Percentiles rank a stretch among this genome's conserved stretches.
Conservation (phyloP, 148 eudicot genomes). For the Chenopodium berlandieri region DNA sequence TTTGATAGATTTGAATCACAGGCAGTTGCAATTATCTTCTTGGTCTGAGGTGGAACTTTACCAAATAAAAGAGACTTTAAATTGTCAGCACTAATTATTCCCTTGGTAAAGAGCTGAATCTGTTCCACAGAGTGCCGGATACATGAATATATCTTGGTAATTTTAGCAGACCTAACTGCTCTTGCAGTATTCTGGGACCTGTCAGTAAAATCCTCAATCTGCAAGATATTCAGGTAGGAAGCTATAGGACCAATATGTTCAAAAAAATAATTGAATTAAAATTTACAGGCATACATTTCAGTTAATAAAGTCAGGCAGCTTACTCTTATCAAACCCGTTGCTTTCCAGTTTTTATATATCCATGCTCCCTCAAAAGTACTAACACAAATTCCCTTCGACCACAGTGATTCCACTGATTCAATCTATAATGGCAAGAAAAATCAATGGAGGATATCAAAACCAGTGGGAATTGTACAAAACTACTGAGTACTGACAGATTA, state of each 20-base stretch:
- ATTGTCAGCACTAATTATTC: constrained; percentile 36
- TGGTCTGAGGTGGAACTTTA: constrained; percentile 10
- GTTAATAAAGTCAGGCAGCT: constrained; percentile 15
- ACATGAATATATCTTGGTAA: constrained; percentile 44
- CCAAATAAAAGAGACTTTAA: constrained; percentile 54
- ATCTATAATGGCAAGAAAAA: constrained; percentile 41
- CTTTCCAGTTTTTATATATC: constrained; percentile 48
- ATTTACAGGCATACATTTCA: background rate
- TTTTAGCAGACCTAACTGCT: constrained; percentile 47
- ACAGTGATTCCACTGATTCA: constrained; percentile 55
- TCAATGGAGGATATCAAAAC: background rate
- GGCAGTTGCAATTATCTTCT: constrained; percentile 1
- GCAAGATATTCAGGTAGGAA: constrained; percentile 10
- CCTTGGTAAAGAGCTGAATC: constrained; percentile 43
- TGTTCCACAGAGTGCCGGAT: constrained; percentile 42
- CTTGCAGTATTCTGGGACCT: constrained; percentile 74
- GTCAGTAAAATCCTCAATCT: constrained; percentile 91
- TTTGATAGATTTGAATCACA: background rate
- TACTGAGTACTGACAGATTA: background rate
- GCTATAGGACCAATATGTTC: constrained; percentile 9
- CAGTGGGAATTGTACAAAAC: background rate
- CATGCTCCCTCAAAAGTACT: constrained; percentile 67
- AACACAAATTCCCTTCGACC: constrained; percentile 73
- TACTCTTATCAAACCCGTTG: constrained; percentile 54
- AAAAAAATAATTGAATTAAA: background rate